A percentile compares a stretch with the other conserved stretches of the same genome.
phyloP scores from a whole-genome alignment of 73 alveolate species.

The Blepharisma stoltei region DNA sequence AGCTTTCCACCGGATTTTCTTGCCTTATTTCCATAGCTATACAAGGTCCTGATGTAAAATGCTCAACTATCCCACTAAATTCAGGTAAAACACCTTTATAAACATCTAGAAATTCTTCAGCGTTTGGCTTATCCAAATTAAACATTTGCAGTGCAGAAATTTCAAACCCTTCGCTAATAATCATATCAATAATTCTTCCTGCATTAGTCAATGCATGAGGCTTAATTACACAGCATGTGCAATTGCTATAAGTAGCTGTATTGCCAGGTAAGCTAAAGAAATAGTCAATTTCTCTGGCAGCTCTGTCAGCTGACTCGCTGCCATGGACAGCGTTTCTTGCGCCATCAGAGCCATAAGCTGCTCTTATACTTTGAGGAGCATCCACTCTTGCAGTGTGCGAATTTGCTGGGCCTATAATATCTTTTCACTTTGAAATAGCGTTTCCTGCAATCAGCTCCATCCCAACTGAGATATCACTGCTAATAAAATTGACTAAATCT shows the following conservation, averaged over 20 bases:
- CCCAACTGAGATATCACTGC: constrained; percentile 89
- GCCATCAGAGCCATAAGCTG: constrained; percentile 87
- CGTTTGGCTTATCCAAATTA: constrained; percentile 78
- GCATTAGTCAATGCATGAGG: constrained; percentile 86
- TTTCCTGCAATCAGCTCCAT: constrained; percentile 85
- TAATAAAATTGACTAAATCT: constrained; percentile 71
- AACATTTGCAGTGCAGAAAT: constrained; percentile 89
- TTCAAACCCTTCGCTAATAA: constrained; percentile 92
- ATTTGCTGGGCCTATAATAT: constrained; percentile 89
- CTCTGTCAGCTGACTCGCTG: constrained; percentile 82
- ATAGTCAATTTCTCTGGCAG: constrained; percentile 78
- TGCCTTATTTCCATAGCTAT: constrained; percentile 92
- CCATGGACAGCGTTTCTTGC: constrained; percentile 94
- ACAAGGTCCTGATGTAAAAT: constrained; percentile 87
- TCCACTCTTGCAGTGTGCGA: constrained; percentile 79
- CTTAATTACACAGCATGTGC: constrained; percentile 87
- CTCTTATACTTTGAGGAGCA: constrained; percentile 88
- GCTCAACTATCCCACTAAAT: constrained; percentile 82
- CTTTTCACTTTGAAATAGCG: constrained; percentile 84
- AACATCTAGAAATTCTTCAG: constrained; percentile 94
- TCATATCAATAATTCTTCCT: constrained; percentile 86
- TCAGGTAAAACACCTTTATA: constrained; percentile 95
- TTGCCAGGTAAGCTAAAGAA: constrained; percentile 63
- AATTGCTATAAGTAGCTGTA: constrained; percentile 75
- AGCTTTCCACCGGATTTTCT: constrained; percentile 76